phyloP scores from a whole-genome alignment of 192 early-diverging fungal species.

The Gamsiella multidivaricata region DNA sequence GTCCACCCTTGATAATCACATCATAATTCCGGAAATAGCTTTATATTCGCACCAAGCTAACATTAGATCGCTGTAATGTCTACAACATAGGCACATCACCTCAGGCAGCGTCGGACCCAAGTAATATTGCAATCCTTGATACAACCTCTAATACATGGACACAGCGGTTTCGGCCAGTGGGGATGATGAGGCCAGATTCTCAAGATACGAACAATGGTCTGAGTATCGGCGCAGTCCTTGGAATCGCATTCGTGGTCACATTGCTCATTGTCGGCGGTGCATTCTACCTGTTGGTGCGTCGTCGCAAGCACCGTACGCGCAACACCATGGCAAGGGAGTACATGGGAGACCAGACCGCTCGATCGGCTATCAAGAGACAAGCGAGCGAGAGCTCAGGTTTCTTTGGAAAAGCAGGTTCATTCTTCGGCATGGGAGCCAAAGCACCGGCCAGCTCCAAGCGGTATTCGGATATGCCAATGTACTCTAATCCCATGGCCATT shows the following conservation, averaged over 20 bases:
- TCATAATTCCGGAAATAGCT: background rate
- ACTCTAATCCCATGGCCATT: constrained; percentile 36
- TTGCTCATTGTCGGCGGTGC: constrained; percentile 24
- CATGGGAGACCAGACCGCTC: constrained; percentile 29
- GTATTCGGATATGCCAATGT: constrained; percentile 46
- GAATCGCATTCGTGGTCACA: constrained; percentile 43
- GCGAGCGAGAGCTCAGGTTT: constrained; percentile 3
- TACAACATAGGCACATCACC: constrained; percentile 23
- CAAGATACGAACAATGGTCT: background rate
- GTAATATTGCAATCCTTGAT: constrained; percentile 35
- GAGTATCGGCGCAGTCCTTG: constrained; percentile 36
- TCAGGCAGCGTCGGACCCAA: background rate
- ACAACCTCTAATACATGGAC: constrained; percentile 39
- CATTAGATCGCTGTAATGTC: background rate
- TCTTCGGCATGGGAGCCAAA: background rate
- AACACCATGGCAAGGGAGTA: constrained; percentile 51
- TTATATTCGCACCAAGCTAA: background rate
- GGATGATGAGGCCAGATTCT: background rate
- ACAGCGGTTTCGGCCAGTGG: constrained; percentile 15
- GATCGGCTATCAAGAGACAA: constrained; percentile 25
- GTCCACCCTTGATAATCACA: background rate
- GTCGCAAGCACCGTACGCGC: constrained; percentile 27
- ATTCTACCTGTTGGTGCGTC: constrained; percentile 33
- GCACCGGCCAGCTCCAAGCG: constrained; percentile 10
- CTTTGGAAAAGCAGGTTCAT: constrained; percentile 3